Evolutionary conservation across 345 rosid genomes (phyloP).

Genomic region (Populus pruinosa): DNA sequence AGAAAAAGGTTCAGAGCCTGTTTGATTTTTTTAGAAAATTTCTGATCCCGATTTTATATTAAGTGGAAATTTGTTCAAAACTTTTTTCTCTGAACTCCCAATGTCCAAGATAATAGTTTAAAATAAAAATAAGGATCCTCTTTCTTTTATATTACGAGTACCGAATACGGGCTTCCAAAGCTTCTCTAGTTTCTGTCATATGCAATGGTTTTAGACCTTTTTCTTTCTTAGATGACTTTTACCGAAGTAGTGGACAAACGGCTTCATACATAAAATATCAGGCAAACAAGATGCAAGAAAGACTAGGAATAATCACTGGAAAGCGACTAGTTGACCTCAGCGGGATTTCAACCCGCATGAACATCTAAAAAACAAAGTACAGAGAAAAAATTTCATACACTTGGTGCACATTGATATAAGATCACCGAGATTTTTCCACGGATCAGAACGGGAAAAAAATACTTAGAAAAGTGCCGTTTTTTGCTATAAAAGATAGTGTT

Average conservation of each 20-base stretch:
- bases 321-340: not conserved
- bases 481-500: not conserved
- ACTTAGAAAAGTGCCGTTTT: not conserved
- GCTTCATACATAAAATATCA: not conserved
- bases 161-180: too few relatives aligned
- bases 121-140: too few relatives aligned
- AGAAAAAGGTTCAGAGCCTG: too few relatives aligned
- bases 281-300: not conserved
- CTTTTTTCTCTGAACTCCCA: too few relatives aligned
- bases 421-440: not conserved
- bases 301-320: not conserved
- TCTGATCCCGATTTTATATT: not conserved
- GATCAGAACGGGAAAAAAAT: not conserved
- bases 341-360: not conserved
- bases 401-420: not conserved
- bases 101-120: too few relatives aligned
- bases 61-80: not conserved
- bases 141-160: too few relatives aligned
- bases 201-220: not conserved
- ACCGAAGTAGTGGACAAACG: not conserved
- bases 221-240: not conserved
- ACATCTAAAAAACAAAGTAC: not conserved
- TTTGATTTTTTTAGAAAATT: too few relatives aligned
- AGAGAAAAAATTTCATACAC: not conserved
- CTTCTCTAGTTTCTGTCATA: too few relatives aligned